Percentiles rank a stretch among this genome's conserved stretches.
Conservation (phyloP, 2,329 filamentous ascomycete genomes). For the Clonostachys solani region DNA sequence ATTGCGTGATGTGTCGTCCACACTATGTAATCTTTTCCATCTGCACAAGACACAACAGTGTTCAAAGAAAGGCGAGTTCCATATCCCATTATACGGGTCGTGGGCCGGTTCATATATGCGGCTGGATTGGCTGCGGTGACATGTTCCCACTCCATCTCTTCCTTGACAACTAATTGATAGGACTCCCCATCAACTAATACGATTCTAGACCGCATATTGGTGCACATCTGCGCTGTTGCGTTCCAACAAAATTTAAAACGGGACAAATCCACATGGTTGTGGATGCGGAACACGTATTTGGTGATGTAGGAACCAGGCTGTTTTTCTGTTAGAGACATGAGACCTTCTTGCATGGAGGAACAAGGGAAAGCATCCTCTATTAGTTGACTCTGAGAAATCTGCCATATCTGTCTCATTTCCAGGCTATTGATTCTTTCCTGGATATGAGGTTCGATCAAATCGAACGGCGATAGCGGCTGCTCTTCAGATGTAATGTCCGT, state of each 20-base stretch:
- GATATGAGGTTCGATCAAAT: neutral
- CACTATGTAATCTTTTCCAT: conserved; percentile 7
- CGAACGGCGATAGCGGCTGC: neutral
- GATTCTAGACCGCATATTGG: conserved; percentile 5
- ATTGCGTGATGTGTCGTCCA: conserved; percentile 17
- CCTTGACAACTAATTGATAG: conserved; percentile 6
- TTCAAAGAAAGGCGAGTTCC: neutral
- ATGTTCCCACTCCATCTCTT: conserved; percentile 1
- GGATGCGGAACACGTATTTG: conserved; percentile 12
- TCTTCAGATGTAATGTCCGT: neutral
- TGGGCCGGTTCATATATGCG: neutral
- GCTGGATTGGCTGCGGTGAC: too few relatives aligned
- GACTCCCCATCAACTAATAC: conserved; percentile 3
- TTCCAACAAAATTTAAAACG: conserved; percentile 6
- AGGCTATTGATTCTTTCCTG: too few relatives aligned
- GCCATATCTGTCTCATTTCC: too few relatives aligned
- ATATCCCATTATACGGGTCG: neutral
- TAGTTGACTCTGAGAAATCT: neutral
- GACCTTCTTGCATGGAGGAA: conserved; percentile 26
- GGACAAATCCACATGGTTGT: conserved; percentile 7
- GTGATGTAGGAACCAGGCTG: conserved; percentile 25
- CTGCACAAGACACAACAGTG: neutral
- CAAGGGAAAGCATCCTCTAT: conserved; percentile 26
- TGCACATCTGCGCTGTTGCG: neutral
- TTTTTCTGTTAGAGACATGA: conserved; percentile 23